Evolutionary conservation across 1,284 basidiomycete species (phyloP).

Genomic region (Austropuccinia psidii): DNA sequence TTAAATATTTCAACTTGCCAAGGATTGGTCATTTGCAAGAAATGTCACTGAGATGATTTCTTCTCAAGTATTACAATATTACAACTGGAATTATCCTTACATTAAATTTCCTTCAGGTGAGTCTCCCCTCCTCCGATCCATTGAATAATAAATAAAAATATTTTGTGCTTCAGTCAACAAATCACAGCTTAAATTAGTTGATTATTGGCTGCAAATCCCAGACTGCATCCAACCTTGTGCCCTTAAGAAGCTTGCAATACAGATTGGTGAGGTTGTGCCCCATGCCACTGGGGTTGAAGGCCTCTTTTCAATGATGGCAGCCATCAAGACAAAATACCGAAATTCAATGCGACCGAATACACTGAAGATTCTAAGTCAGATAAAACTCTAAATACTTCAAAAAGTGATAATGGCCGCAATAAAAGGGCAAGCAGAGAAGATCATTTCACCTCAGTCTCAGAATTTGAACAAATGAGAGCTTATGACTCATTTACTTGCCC

Average conservation of each 20-base stretch:
- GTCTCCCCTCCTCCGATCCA: no score
- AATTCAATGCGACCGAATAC: neutral
- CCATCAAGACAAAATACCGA: conserved; percentile 8
- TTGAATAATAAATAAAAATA: no score
- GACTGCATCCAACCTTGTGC: neutral
- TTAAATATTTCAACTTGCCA: no score
- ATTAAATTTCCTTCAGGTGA: no score
- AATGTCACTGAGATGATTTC: no score
- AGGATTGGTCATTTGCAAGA: no score
- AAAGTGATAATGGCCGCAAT: neutral
- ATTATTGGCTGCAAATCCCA: conserved; percentile 14
- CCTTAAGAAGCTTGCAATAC: neutral
- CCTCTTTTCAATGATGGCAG: conserved; percentile 3
- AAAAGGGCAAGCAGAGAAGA: neutral
- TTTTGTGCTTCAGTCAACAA: no score
- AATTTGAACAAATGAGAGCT: neutral
- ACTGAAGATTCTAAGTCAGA: neutral
- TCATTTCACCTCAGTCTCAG: neutral
- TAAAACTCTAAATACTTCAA: conserved; percentile 7
- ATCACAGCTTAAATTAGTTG: neutral
- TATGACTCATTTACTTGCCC: neutral
- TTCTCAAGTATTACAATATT: no score
- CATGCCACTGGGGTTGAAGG: conserved; percentile 15
- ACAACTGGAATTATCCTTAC: no score
- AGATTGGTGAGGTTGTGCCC: neutral